phyloP scores from a whole-genome alignment of 2,329 filamentous ascomycete species.

The Venturia effusa region DNA sequence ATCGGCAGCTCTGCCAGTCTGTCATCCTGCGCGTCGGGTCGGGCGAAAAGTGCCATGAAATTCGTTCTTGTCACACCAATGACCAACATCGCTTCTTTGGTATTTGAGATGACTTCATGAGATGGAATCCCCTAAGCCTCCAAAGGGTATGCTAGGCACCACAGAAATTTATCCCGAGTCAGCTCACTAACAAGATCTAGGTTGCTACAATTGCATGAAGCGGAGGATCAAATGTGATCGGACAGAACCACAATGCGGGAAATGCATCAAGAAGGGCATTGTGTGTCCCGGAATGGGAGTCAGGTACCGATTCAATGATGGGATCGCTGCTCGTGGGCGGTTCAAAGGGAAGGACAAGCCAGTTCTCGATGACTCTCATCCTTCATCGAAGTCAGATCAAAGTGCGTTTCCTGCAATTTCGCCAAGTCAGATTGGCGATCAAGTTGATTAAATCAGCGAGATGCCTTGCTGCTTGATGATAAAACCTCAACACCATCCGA shows the following conservation, averaged over 20 bases:
- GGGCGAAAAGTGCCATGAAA: too few species aligned
- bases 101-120: neutral
- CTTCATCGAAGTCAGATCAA: neutral
- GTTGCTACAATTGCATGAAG: slow-evolving; percentile 29
- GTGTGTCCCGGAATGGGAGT: slow-evolving; percentile 29
- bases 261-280: slow-evolving; percentile 29
- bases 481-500: too few species aligned
- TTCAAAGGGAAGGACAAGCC: slow-evolving; percentile 15
- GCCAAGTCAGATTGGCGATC: too few species aligned
- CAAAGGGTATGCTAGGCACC: neutral
- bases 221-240: slow-evolving; percentile 32
- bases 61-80: too few species aligned
- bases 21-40: too few species aligned
- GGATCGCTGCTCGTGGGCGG: slow-evolving; percentile 18
- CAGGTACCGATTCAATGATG: slow-evolving; percentile 27
- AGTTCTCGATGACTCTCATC: slow-evolving; percentile 9
- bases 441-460: too few species aligned
- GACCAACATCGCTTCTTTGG: too few species aligned
- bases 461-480: too few species aligned
- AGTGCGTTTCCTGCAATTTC: too few species aligned
- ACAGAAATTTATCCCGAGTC: neutral
- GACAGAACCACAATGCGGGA: slow-evolving; percentile 27
- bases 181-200: slow-evolving; percentile 6
- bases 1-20: too few species aligned
- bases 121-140: neutral